Conservation (phyloP, 73 alveolate species). For the Stentor coeruleus region DNA sequence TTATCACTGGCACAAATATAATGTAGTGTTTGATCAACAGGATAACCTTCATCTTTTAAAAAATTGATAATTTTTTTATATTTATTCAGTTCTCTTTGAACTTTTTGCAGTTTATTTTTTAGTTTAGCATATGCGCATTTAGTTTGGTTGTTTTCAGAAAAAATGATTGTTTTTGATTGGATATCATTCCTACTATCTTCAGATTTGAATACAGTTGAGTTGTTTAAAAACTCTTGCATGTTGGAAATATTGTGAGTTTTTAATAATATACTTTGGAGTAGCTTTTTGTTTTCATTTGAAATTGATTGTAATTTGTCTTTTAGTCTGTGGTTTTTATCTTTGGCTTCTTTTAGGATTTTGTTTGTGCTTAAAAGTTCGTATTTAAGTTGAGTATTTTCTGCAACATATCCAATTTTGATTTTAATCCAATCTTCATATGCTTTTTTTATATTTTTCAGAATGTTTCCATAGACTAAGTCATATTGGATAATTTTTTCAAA, state of each 20-base stretch:
- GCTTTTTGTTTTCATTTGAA: background rate
- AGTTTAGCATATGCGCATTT: background rate
- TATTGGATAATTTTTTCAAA: background rate
- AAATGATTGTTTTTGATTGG: background rate
- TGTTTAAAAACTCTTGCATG: background rate
- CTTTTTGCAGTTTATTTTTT: background rate
- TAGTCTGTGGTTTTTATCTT: background rate
- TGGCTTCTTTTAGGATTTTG: background rate
- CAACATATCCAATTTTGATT: background rate
- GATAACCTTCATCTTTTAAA: slow-evolving; percentile 48
- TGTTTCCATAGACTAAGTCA: background rate
- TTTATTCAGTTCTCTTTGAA: slow-evolving; percentile 38
- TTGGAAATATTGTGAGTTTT: background rate
- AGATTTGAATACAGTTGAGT: background rate
- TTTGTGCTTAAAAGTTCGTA: background rate
- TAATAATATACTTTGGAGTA: background rate
- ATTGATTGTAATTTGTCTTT: background rate
- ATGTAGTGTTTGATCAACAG: slow-evolving; percentile 51
- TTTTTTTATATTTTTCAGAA: background rate
- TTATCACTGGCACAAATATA: too few relatives aligned
- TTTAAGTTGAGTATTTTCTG: background rate
- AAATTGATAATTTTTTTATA: slow-evolving; percentile 38
- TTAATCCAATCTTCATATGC: background rate
- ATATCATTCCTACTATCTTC: background rate
- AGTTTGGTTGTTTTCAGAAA: background rate